Percentiles rank a stretch among this genome's conserved stretches.
phyloP scores from a whole-genome alignment of 1,284 basidiomycete genomes.

The Leucoagaricus sp. region DNA sequence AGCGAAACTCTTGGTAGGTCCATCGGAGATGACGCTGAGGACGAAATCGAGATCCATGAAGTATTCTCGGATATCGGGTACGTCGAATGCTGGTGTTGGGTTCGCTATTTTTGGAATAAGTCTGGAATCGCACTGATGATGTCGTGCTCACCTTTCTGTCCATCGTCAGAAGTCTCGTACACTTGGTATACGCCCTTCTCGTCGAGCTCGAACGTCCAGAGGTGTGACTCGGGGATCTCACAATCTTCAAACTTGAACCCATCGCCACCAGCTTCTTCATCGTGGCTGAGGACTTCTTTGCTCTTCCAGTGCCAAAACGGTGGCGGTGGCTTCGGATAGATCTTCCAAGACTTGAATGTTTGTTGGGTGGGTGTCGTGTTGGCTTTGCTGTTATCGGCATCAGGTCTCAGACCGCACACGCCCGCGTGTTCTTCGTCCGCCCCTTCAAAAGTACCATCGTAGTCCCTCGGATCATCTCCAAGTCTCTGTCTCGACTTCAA shows the following conservation, averaged over 20 bases:
- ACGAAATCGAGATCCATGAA: constrained; percentile 96
- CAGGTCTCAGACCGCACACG: constrained; percentile 67
- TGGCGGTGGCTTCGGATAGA: constrained; percentile 89
- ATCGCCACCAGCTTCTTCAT: constrained; percentile 41
- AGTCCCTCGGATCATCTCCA: constrained; percentile 89
- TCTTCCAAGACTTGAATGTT: constrained; percentile 58
- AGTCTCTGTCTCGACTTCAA: constrained; percentile 80
- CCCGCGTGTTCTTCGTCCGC: constrained; percentile 54
- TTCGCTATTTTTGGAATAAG: constrained; percentile 26
- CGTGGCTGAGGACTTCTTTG: constrained; percentile 48
- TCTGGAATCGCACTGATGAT: background rate
- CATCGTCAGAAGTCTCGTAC: constrained; percentile 52
- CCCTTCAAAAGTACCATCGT: constrained; percentile 73
- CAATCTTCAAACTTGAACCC: constrained; percentile 72
- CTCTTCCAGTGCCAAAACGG: constrained; percentile 91
- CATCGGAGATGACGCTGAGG: constrained; percentile 85
- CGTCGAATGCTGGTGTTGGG: constrained; percentile 68
- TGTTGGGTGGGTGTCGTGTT: constrained; percentile 36
- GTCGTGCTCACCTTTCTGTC: constrained; percentile 11
- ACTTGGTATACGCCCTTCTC: constrained; percentile 88
- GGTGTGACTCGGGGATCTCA: constrained; percentile 65
- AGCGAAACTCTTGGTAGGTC: constrained; percentile 95
- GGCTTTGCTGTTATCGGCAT: constrained; percentile 46
- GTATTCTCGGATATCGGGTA: constrained; percentile 92
- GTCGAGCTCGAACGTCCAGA: constrained; percentile 74